Evolutionary conservation across 1,284 basidiomycete species (phyloP).

Genomic region (Athelia sp.): DNA sequence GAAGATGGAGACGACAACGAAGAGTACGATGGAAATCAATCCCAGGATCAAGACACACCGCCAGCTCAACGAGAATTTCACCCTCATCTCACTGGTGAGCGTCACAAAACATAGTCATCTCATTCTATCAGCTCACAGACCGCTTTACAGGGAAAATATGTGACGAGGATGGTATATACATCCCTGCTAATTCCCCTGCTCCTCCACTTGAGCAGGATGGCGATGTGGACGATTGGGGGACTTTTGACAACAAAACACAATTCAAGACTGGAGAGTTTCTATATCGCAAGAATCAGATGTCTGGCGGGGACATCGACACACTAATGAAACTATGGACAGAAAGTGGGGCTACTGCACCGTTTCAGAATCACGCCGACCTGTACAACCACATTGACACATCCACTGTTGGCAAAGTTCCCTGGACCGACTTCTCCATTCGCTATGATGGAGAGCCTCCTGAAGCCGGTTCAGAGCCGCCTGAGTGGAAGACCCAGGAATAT

Average conservation of each 20-base stretch:
- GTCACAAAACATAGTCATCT: too few relatives aligned
- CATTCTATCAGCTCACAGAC: too few relatives aligned
- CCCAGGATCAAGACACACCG: too few relatives aligned
- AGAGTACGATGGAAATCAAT: too few relatives aligned
- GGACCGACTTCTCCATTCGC: not conserved
- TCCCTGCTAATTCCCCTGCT: not conserved
- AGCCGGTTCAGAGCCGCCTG: not conserved
- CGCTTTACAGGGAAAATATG: too few relatives aligned
- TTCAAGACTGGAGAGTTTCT: not conserved
- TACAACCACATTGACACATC: not conserved
- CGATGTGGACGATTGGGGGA: not conserved
- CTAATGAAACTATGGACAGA: slow-evolving; percentile 15
- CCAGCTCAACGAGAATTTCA: too few relatives aligned
- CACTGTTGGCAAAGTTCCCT: not conserved
- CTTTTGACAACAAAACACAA: not conserved
- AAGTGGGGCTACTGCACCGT: not conserved
- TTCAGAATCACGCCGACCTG: not conserved
- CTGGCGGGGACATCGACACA: slow-evolving; percentile 6
- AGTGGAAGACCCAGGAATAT: not conserved
- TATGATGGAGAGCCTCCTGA: not conserved
- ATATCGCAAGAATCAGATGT: slow-evolving; percentile 1
- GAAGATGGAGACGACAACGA: too few relatives aligned
- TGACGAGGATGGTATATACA: not conserved
- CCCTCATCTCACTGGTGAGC: too few relatives aligned
- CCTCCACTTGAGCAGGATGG: not conserved